A percentile compares a stretch with the other conserved stretches of the same genome.
Conservation (phyloP, 2,329 filamentous ascomycete genomes). For the Knufia fluminis region DNA sequence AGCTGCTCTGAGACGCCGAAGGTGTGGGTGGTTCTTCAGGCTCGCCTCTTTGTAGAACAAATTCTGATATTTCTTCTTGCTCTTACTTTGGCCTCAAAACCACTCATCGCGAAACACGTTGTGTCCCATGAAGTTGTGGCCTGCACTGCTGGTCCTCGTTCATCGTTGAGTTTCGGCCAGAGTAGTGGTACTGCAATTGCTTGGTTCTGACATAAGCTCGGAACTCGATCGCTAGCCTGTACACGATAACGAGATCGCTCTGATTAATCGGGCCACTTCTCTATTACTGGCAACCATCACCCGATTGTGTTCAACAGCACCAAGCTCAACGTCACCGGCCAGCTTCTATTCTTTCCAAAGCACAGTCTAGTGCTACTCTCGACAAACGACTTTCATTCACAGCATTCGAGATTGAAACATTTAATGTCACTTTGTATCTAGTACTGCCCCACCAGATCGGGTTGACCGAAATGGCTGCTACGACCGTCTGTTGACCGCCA, state of each 20-base stretch:
- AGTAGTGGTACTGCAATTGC: neutral
- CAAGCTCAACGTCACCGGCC: slow-evolving; percentile 5
- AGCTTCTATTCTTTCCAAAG: slow-evolving; percentile 1
- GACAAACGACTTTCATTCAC: neutral
- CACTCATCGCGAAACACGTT: neutral
- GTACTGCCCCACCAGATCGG: slow-evolving; percentile 4
- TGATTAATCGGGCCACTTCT: neutral
- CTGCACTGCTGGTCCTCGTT: neutral
- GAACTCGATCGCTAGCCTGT: neutral
- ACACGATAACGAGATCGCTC: neutral
- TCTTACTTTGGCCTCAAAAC: neutral
- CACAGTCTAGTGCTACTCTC: neutral
- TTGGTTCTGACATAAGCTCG: slow-evolving; percentile 5
- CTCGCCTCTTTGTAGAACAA: neutral
- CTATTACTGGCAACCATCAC: neutral
- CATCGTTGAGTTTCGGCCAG: neutral
- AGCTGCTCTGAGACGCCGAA: neutral
- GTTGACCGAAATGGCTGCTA: slow-evolving; percentile 3
- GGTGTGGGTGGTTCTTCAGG: neutral
- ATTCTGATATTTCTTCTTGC: neutral
- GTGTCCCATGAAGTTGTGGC: neutral
- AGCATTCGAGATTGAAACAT: neutral
- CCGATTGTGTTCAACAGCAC: neutral
- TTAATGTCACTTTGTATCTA: neutral
- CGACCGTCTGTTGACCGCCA: slow-evolving; percentile 6